Evolutionary conservation across 495 filamentous ascomycete species (phyloP).

Genomic region (Penicillium lividum): DNA sequence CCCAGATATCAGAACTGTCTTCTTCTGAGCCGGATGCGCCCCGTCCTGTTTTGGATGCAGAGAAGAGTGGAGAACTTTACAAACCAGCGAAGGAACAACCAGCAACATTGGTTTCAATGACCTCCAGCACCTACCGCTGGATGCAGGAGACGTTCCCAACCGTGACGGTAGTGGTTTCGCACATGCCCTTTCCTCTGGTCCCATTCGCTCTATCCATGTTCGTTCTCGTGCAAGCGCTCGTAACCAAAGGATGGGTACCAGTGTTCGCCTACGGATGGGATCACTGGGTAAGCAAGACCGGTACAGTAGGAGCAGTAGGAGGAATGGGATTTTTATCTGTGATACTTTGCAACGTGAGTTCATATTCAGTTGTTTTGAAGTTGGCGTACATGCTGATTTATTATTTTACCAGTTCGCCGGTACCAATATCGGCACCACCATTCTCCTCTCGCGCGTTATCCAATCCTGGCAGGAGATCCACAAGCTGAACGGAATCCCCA

Average conservation of each 20-base stretch:
- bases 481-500: conserved; percentile 35
- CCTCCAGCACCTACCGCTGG: conserved; percentile 49
- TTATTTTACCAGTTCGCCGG: conserved; percentile 58
- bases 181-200: conserved; percentile 62
- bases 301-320: conserved; percentile 60
- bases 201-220: conserved; percentile 71
- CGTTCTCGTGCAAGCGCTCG: conserved; percentile 64
- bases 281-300: conserved; percentile 65
- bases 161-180: conserved; percentile 56
- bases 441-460: conserved; percentile 64
- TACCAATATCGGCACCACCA: conserved; percentile 70
- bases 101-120: conserved; percentile 50
- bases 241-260: conserved; percentile 66
- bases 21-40: conserved; percentile 10
- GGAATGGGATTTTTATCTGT: conserved; percentile 70
- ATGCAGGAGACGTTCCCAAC: conserved; percentile 67
- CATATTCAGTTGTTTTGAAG: too few species aligned
- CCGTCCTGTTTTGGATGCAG: conserved; percentile 12
- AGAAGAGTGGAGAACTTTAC: conserved; percentile 9
- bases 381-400: not conserved
- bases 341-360: conserved; percentile 65
- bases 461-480: conserved; percentile 63
- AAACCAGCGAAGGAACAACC: conserved; percentile 5
- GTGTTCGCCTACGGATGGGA: conserved; percentile 70
- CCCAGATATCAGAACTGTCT: not conserved